These are phyloP conservation scores for Cytospora schulzeri DNA, from an alignment of 2,329 filamentous ascomycete genomes.

Conservation along the genomic window DNA sequence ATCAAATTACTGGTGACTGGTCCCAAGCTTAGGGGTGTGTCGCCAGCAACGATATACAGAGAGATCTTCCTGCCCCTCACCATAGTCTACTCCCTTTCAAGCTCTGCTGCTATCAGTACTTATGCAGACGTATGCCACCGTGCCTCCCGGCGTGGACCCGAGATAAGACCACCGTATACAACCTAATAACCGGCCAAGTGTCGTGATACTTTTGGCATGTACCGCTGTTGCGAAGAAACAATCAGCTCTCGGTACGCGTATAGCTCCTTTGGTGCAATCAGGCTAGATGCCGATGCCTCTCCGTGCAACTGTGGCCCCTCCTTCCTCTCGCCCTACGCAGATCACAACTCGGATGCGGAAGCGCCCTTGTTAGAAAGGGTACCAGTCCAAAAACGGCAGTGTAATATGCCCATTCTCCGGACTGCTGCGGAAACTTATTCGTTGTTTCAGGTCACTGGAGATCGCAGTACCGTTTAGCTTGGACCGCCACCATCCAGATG, in stretches of 20 bases:
- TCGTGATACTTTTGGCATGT: not conserved
- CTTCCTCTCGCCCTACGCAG: not conserved
- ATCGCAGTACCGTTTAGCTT: not conserved
- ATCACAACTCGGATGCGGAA: too few relatives aligned
- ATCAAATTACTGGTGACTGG: not conserved
- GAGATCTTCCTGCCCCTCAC: not conserved
- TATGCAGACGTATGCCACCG: not conserved
- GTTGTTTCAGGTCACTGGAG: not conserved
- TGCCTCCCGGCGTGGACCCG: not conserved
- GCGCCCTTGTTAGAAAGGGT: not conserved
- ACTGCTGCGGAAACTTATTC: not conserved
- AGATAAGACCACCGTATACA: not conserved
- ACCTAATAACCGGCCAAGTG: slow-evolving; percentile 7
- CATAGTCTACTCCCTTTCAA: not conserved
- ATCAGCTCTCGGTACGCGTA: not conserved
- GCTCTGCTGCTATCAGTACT: not conserved
- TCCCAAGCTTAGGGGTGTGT: not conserved
- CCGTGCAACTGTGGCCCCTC: slow-evolving; percentile 1
- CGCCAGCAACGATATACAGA: not conserved
- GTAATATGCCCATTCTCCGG: not conserved
- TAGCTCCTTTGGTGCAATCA: not conserved
- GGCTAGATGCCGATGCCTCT: slow-evolving; percentile 1
- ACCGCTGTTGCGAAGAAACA: not conserved
- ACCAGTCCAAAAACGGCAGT: not conserved
- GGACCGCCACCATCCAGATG: not conserved